Evolutionary conservation across 1,284 basidiomycete species (phyloP).

Genomic region (Crucibulum cyathiforme): DNA sequence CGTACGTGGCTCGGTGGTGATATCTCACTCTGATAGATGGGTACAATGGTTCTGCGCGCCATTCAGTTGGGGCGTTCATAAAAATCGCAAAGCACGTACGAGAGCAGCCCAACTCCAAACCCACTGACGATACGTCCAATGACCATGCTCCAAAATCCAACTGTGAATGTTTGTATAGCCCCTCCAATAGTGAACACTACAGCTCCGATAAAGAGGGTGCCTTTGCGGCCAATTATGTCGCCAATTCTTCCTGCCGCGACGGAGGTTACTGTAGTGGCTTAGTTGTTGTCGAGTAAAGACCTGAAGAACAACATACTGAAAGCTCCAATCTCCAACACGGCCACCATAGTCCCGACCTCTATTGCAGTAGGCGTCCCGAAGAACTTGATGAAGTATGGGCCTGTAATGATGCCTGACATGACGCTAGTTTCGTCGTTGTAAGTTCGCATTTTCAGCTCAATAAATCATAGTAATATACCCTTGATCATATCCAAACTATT

Average conservation of each 20-base stretch:
- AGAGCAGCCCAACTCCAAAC: constrained; percentile 89
- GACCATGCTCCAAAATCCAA: constrained; percentile 84
- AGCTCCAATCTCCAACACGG: constrained; percentile 88
- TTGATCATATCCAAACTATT: constrained; percentile 88
- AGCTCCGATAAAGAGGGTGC: constrained; percentile 86
- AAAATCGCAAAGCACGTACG: constrained; percentile 53
- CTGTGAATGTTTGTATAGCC: constrained; percentile 84
- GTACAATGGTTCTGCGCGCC: constrained; percentile 82
- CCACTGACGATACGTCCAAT: constrained; percentile 86
- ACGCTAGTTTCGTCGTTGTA: constrained; percentile 48
- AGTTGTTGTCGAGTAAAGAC: background rate
- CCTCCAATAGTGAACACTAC: constrained; percentile 87
- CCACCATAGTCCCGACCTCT: constrained; percentile 85
- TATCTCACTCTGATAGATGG: constrained; percentile 95
- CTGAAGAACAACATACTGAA: constrained; percentile 61
- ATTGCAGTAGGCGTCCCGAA: constrained; percentile 77
- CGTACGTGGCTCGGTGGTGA: constrained; percentile 88
- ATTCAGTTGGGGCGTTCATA: background rate
- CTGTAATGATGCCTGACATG: constrained; percentile 91
- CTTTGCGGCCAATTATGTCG: constrained; percentile 84
- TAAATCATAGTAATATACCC: constrained; percentile 53
- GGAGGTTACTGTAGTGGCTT: constrained; percentile 70
- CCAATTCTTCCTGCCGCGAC: constrained; percentile 86
- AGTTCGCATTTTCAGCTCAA: background rate
- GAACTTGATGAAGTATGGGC: constrained; percentile 83